These are phyloP conservation scores for Chrysoporthe puriensis DNA, from an alignment of 2,329 filamentous ascomycete species.

Conservation along the genomic window DNA sequence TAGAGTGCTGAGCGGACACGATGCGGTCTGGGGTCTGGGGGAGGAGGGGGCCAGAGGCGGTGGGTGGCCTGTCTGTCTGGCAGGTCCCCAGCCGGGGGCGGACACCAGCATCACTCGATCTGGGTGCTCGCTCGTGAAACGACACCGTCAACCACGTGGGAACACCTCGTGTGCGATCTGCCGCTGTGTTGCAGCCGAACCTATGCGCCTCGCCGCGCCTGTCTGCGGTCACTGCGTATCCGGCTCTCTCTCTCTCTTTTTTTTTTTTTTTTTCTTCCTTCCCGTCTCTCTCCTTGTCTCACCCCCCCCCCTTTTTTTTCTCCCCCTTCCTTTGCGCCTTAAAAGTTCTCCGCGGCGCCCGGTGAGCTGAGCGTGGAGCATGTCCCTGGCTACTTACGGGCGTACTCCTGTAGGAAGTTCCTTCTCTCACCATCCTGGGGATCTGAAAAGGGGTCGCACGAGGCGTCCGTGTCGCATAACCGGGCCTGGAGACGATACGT, in stretches of 20 bases:
- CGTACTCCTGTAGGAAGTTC: neutral
- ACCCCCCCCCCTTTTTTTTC: neutral
- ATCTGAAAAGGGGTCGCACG: no score
- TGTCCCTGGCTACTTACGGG: neutral
- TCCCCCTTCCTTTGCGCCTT: neutral
- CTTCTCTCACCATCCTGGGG: no score
- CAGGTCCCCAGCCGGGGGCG: neutral
- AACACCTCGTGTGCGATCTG: constrained; percentile 16
- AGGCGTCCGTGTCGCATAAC: no score
- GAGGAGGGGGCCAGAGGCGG: neutral
- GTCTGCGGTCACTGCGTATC: no score
- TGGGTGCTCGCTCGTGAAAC: constrained; percentile 7
- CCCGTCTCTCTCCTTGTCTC: no score
- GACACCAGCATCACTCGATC: constrained; percentile 6
- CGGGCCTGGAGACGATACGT: no score
- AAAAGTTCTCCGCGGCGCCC: no score
- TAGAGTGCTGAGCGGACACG: neutral
- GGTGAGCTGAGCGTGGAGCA: no score
- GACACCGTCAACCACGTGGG: constrained; percentile 21
- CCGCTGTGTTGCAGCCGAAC: neutral
- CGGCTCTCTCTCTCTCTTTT: neutral
- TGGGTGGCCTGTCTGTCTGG: neutral
- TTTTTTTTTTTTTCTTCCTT: neutral
- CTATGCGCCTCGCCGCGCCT: neutral
- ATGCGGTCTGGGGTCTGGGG: neutral